Base-by-base conservation (phyloP, 2,329 filamentous ascomycete genomes). In the Hypoxylon sp. region DNA sequence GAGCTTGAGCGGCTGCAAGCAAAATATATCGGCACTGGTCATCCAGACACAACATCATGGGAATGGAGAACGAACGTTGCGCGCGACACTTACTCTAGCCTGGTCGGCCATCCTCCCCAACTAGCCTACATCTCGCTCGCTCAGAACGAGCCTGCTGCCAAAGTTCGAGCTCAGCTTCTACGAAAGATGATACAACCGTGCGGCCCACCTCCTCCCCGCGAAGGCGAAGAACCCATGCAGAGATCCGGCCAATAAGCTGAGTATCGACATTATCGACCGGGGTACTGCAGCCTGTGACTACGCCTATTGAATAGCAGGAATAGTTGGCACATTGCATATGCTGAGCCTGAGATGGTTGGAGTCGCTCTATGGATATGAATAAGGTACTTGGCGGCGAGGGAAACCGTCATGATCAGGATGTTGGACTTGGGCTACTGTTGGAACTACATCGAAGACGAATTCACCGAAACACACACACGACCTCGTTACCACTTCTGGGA, bases 61-160 rank as follows among this genome's bases (percentile, higher is more conserved):
- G 96, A 99, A 83, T 99, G 94, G 94, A 92, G 92, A 55, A 94
- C 92, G 67, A 99, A 98, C 83, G 95, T 98, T 78, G 89, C 94
- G 78, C 94, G 96, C 79, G 96, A 99, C 84, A 97, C 92, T 21
- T 94, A 95, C 79, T 89, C 94, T 19, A 94, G 91, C 70, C 94
- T 97, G 75, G 88, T 96, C 71, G 96, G 96, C 19, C 96, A 99
- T 79, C 92, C 94, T 15, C 92, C 94, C 6, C 86, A 98, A 67
- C 86, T 98, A 15, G 89, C 92, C 42, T 98, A 97, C 80, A 94
- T 98, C 85, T 88, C 92, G 17, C 89, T 98, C 54, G 95, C 94
- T 0, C 89, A 97, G 83, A 96, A 96, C 52, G 93, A 97, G 80
- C 87, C 92, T 5, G 86, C 91, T 64, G 91, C 94, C 80, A 93